Base-by-base conservation (phyloP, 805 yeast species). In the Candida andamanensis region DNA sequence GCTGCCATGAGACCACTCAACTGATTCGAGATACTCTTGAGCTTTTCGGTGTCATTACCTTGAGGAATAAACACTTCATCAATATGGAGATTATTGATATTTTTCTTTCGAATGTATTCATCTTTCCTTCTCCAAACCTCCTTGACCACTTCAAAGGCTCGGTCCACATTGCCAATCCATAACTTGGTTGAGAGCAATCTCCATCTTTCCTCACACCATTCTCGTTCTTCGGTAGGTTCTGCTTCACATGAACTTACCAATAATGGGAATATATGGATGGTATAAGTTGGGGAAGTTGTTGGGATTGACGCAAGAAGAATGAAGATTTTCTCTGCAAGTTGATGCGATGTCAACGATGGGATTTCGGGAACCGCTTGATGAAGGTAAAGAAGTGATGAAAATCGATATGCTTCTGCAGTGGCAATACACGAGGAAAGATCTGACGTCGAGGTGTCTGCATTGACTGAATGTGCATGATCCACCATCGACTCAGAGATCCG, bases 301-400 rank as follows among this genome's bases (percentile, higher is more conserved):
- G 86, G 85, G 32, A 80, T 76, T 1, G 82, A 72, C 1, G 82
- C 83, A 26, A 80, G 45, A 16, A 76, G 49, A 58, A 75, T 69
- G 44, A 79, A 57, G 3, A 79, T 72, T 42, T 75, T 75, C 42
- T 74, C 78, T 0, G 85, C 80, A 19, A 78, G 49, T 31, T 63
- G 72, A 35, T 69, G 76, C 1, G 80, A 69, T 6, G 74, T 52
- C 23, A 60, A 49, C 6, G 76, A 70, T 7, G 82, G 81, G 12
- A 78, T 66, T 41, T 79, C 83, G 0, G 86, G 85, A 4, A 80
- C 83, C 1, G 84, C 80, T 46, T 80, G 85, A 49, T 78, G 83
- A 18, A 80, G 52, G 45, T 75, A 78, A 14, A 79, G 46, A 23
- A 80, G 49, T 0, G 82, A 64, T 1, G 84, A 69, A 49, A 64